A percentile compares a stretch with the other conserved stretches of the same genome.
Conservation (phyloP, 2,329 filamentous ascomycete genomes). For the Penicillium rolfsii region DNA sequence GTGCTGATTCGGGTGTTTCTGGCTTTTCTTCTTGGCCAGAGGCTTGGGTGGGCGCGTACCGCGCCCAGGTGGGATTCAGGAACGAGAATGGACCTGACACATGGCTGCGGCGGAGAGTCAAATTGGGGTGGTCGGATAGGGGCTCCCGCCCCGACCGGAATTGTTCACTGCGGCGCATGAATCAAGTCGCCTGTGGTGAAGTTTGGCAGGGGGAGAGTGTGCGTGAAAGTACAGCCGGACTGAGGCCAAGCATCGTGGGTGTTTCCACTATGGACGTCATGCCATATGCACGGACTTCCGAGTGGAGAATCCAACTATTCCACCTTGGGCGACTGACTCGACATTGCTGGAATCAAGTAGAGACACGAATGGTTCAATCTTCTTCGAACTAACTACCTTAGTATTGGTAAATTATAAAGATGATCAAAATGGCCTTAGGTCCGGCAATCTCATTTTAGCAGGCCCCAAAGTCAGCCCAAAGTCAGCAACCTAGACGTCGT, state of each 20-base stretch:
- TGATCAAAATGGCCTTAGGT: too few species aligned
- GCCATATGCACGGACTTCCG: slow-evolving; percentile 7
- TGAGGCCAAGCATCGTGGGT: slow-evolving; percentile 14
- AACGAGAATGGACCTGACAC: slow-evolving; percentile 50
- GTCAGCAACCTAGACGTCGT: too few species aligned
- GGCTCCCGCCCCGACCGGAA: slow-evolving; percentile 24
- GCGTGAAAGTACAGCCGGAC: background rate
- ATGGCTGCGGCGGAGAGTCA: slow-evolving; percentile 16
- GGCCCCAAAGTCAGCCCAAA: too few species aligned
- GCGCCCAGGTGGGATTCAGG: slow-evolving; percentile 55
- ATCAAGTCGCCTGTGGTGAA: background rate
- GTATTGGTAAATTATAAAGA: too few species aligned
- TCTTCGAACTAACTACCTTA: too few species aligned
- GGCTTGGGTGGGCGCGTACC: slow-evolving; percentile 28
- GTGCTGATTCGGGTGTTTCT: background rate
- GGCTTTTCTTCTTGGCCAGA: background rate
- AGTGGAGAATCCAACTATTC: background rate
- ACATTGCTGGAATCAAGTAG: background rate
- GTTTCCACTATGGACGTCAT: background rate
- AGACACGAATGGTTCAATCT: background rate
- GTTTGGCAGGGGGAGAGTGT: background rate
- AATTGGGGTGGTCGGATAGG: slow-evolving; percentile 10
- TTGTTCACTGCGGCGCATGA: slow-evolving; percentile 22
- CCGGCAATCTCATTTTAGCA: too few species aligned
- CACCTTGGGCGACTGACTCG: too few species aligned